Percentiles rank a stretch among this genome's conserved stretches.
Conservation (phyloP, 164 flowering plant species). For the Tinospora cordifolia region DNA sequence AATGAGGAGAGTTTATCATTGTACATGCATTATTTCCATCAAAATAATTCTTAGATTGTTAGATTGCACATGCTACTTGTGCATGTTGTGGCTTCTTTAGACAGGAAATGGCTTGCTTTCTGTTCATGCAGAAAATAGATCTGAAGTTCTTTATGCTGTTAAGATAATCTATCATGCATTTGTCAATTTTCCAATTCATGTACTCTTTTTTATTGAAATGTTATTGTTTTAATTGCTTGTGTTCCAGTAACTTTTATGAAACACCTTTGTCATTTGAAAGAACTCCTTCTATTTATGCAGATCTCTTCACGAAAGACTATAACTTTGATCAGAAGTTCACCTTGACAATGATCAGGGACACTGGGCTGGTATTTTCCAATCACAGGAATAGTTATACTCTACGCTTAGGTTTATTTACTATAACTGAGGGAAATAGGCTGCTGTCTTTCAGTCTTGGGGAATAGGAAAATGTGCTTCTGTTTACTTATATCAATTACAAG, state of each 20-base stretch:
- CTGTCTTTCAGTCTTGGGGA: slow-evolving; percentile 24
- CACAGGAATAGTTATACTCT: background rate
- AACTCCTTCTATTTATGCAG: slow-evolving; percentile 31
- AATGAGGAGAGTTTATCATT: background rate
- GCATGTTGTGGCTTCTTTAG: too few relatives aligned
- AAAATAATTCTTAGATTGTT: background rate
- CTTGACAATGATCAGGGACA: slow-evolving; percentile 34
- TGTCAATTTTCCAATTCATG: background rate
- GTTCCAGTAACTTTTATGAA: background rate
- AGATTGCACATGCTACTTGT: background rate
- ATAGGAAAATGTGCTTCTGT: background rate
- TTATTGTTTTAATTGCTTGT: background rate
- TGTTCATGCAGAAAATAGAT: background rate
- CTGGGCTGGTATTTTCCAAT: slow-evolving; percentile 48
- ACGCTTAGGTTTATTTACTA: background rate
- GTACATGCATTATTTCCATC: background rate
- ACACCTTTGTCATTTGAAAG: background rate
- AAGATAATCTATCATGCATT: background rate
- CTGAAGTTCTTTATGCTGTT: background rate
- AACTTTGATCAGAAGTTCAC: slow-evolving; percentile 62
- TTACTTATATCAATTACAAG: background rate
- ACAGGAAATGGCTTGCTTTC: background rate
- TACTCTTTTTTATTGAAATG: background rate
- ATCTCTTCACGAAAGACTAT: slow-evolving; percentile 65
- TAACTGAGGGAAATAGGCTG: slow-evolving; percentile 31